Base-by-base conservation (phyloP, 306 rosid genomes). In the Quercus engelmannii region DNA sequence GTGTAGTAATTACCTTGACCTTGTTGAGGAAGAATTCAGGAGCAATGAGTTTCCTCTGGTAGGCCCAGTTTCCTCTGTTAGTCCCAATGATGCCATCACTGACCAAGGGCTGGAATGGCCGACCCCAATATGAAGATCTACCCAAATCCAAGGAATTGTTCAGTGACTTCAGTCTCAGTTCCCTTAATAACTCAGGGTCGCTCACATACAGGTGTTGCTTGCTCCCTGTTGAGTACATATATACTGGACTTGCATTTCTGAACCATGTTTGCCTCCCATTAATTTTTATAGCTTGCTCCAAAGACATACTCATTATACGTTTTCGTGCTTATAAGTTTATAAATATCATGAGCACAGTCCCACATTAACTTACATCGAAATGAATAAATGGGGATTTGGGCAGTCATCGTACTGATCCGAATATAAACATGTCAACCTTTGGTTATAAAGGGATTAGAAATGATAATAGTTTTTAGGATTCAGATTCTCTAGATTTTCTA, bases 11-110 rank as follows among this genome's bases (percentile, higher is more conserved):
- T 46, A 84, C 87, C 85, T 78, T 75, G 64, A 85, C 74, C 74
- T 85, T 85, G 62, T 78, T 26, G 23, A 62, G 63, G 88, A 78
- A 85, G 73, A 85, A 74, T 1, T 85, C 76, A 26, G 88, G 88
- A 55, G 71, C 85, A 81, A 85, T 73, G 5, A 81, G 78, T 67
- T 81, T 85, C 54, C 85, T 81, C 19, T 81, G 88, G 59, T 78
- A 85, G 38, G 76, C 23, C 85, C 81, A 81, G 2, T 58, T 2
- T 3, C 1, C 18, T 19, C 85, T 78, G 74, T 81, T 81, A 23
- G 61, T 65, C 61, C 71, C 74, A 9, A 74, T 18, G 62, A 85
- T 70, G 55, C 85, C 88, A 1, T 6, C 2, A 54, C 83, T 85
- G 6, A 85, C 21, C 85, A 85, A 54, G 0, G 85, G 80, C 69